phyloP scores from a whole-genome alignment of 1,284 basidiomycete species.

The Vanrija pseudolonga region DNA sequence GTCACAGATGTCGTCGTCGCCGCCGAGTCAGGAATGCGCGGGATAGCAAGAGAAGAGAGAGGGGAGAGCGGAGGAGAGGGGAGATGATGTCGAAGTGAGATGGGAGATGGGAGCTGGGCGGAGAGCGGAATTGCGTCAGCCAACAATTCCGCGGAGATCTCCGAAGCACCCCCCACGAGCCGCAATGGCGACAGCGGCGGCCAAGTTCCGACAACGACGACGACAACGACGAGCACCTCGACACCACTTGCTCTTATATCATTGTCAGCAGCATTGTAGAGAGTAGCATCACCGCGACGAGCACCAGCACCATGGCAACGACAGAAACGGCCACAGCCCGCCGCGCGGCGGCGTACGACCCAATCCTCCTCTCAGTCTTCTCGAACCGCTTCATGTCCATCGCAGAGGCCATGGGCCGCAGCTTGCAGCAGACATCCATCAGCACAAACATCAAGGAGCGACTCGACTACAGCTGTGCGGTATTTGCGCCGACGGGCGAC shows the following conservation, averaged over 20 bases:
- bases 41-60: not conserved
- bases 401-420: slow-evolving; percentile 55
- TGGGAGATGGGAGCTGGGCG: too few relatives aligned
- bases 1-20: too few relatives aligned
- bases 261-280: too few relatives aligned
- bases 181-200: too few relatives aligned
- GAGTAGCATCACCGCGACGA: not conserved
- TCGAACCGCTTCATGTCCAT: slow-evolving; percentile 28
- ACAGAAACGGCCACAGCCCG: not conserved
- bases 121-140: too few relatives aligned
- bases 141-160: not conserved
- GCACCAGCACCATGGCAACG: not conserved
- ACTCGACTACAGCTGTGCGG: slow-evolving; percentile 52
- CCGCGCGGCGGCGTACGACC: slow-evolving; percentile 21
- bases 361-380: slow-evolving; percentile 35
- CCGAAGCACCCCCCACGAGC: too few relatives aligned
- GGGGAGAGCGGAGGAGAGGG: not conserved
- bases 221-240: not conserved
- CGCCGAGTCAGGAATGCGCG: too few relatives aligned
- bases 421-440: slow-evolving; percentile 53
- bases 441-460: slow-evolving; percentile 46
- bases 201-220: not conserved
- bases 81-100: not conserved
- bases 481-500: slow-evolving; percentile 51
- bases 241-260: too few relatives aligned